phyloP scores from a whole-genome alignment of 306 rosid species.

The Astragalus glycyphyllos region DNA sequence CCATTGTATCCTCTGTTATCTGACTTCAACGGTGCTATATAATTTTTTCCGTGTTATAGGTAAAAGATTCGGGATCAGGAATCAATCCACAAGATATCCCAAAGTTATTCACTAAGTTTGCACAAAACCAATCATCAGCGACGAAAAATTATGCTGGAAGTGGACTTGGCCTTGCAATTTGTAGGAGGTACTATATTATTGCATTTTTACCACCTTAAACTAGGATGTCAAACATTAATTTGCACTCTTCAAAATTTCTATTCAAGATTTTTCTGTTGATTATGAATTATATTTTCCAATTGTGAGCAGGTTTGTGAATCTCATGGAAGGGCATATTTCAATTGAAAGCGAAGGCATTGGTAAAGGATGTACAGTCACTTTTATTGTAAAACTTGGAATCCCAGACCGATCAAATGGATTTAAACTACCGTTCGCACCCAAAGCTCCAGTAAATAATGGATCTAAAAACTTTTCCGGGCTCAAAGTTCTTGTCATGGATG shows the following conservation, averaged over 20 bases:
- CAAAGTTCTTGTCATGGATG: constrained; percentile 90
- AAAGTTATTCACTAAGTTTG: constrained; percentile 79
- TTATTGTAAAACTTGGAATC: constrained; percentile 85
- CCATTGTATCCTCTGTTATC: constrained; percentile 21
- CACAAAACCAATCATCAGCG: constrained; percentile 73
- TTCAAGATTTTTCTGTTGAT: constrained; percentile 25
- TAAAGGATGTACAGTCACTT: constrained; percentile 82
- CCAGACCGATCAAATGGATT: constrained; percentile 71
- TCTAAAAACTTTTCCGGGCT: constrained; percentile 72
- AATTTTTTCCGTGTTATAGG: constrained; percentile 52
- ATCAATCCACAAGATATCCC: constrained; percentile 88
- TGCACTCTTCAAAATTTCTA: not conserved
- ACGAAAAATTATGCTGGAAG: constrained; percentile 72
- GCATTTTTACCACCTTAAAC: constrained; percentile 20
- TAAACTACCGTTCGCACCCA: constrained; percentile 58
- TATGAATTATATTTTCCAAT: constrained; percentile 14
- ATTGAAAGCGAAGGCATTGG: constrained; percentile 96
- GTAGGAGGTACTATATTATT: constrained; percentile 74
- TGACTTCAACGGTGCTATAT: constrained; percentile 19
- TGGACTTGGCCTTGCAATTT: constrained; percentile 95
- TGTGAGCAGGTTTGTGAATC: constrained; percentile 88
- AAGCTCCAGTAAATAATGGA: constrained; percentile 59
- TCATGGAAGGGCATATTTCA: constrained; percentile 97
- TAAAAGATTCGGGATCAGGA: constrained; percentile 90
- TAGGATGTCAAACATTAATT: constrained; percentile 25